Conservation (phyloP, 495 filamentous ascomycete species). For the Lentithecium fluviatile region DNA sequence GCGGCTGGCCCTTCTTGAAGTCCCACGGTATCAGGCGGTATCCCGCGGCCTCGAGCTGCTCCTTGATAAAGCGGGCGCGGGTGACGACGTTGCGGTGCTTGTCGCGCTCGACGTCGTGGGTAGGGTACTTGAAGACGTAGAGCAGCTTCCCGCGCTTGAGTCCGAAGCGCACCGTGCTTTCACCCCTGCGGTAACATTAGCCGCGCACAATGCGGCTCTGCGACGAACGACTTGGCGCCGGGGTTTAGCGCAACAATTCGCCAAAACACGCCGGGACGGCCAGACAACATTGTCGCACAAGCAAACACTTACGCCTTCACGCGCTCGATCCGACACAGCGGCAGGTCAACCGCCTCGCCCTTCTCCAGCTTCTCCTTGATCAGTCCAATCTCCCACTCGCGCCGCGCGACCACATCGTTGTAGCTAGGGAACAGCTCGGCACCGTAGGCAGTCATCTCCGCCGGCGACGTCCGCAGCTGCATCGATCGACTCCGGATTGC, state of each 20-base stretch:
- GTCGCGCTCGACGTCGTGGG: slow-evolving; percentile 32
- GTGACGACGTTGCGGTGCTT: slow-evolving; percentile 36
- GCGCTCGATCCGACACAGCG: slow-evolving; percentile 27
- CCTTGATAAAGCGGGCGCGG: slow-evolving; percentile 32
- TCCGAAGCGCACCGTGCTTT: slow-evolving; percentile 19
- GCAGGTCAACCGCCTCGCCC: slow-evolving; percentile 18
- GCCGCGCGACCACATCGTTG: slow-evolving; percentile 25
- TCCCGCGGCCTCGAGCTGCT: slow-evolving; percentile 22
- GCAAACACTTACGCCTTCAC: slow-evolving; percentile 22
- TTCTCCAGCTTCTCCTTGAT: slow-evolving; percentile 29
- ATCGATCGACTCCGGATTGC: neutral
- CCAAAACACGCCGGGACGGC: neutral
- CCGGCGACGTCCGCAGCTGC: slow-evolving; percentile 6
- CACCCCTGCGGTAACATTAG: slow-evolving; percentile 10
- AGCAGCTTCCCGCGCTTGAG: slow-evolving; percentile 31
- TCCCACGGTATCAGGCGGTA: slow-evolving; percentile 31
- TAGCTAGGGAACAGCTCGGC: slow-evolving; percentile 28
- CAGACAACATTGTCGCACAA: neutral
- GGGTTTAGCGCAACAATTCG: neutral
- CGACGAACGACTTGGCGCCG: neutral
- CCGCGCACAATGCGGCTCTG: slow-evolving; percentile 21
- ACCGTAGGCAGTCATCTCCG: slow-evolving; percentile 11
- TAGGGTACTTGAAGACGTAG: slow-evolving; percentile 30
- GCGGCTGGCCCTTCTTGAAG: slow-evolving; percentile 29
- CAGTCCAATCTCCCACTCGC: slow-evolving; percentile 30